Percentiles rank a stretch among this genome's conserved stretches.
Conservation (phyloP, 179 eudicot genomes). For the Amaranthus tricolor region DNA sequence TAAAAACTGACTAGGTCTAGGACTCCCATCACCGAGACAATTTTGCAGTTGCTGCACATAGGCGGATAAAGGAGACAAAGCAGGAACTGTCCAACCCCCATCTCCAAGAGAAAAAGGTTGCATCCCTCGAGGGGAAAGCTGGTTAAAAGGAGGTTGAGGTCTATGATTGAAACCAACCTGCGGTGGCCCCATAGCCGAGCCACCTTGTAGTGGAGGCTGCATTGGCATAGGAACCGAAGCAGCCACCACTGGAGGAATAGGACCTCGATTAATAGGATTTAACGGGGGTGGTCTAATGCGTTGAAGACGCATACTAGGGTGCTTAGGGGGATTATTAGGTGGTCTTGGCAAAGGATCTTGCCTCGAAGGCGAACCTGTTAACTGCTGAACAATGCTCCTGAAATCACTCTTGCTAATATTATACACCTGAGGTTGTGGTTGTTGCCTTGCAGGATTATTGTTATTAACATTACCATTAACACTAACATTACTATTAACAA, state of each 20-base stretch:
- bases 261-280: slow-evolving; percentile 50
- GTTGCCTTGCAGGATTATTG: slow-evolving; percentile 48
- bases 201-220: slow-evolving; percentile 16
- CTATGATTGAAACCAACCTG: slow-evolving; percentile 13
- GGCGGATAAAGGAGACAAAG: slow-evolving; percentile 80
- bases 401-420: slow-evolving; percentile 91
- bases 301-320: slow-evolving; percentile 68
- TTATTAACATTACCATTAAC: slow-evolving; percentile 11
- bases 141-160: slow-evolving; percentile 40
- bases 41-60: slow-evolving; percentile 86
- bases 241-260: slow-evolving; percentile 37
- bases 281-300: slow-evolving; percentile 85
- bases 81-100: slow-evolving; percentile 46
- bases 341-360: slow-evolving; percentile 65
- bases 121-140: slow-evolving; percentile 37
- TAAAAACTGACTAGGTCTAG: slow-evolving; percentile 33
- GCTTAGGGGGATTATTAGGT: slow-evolving; percentile 62
- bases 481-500: slow-evolving; percentile 22
- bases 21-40: slow-evolving; percentile 55
- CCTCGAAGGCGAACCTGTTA: slow-evolving; percentile 69
- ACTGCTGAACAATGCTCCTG: slow-evolving; percentile 83
- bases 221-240: slow-evolving; percentile 35
- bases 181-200: slow-evolving; percentile 8
- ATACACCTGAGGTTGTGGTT: slow-evolving; percentile 86
- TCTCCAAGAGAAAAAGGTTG: slow-evolving; percentile 39